A percentile compares a stretch with the other conserved stretches of the same genome.
These are phyloP conservation scores for Ustilago trichophora DNA, from an alignment of 1,284 basidiomycete species.

Conservation along the genomic window DNA sequence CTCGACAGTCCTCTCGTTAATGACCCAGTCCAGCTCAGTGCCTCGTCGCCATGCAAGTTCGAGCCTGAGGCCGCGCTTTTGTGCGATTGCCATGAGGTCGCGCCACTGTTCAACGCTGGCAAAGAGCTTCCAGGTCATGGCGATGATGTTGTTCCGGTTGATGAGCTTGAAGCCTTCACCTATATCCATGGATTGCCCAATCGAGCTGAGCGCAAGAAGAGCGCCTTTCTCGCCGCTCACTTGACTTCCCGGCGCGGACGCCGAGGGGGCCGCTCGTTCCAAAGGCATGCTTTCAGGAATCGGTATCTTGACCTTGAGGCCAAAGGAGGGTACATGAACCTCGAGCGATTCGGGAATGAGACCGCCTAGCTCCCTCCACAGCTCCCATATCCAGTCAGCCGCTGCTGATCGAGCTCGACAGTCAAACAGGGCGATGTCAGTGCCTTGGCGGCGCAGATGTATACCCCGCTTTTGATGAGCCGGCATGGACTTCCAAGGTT, in stretches of 20 bases:
- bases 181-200: slow-evolving; percentile 29
- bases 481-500: slow-evolving; percentile 34
- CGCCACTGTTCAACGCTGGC: slow-evolving; percentile 74
- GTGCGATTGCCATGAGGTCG: slow-evolving; percentile 71
- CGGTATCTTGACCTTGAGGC: slow-evolving; percentile 75
- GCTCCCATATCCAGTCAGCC: slow-evolving; percentile 82
- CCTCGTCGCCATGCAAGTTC: slow-evolving; percentile 80
- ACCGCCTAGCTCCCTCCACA: slow-evolving; percentile 76
- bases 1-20: slow-evolving; percentile 75
- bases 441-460: slow-evolving; percentile 70
- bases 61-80: slow-evolving; percentile 73
- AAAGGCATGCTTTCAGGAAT: slow-evolving; percentile 70
- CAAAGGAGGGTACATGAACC: slow-evolving; percentile 70
- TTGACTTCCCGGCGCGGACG: slow-evolving; percentile 22
- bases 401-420: slow-evolving; percentile 72
- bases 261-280: slow-evolving; percentile 5
- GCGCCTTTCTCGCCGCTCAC: slow-evolving; percentile 10
- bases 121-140: slow-evolving; percentile 69
- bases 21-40: slow-evolving; percentile 81
- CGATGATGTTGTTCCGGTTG: slow-evolving; percentile 73
- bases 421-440: slow-evolving; percentile 82
- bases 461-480: slow-evolving; percentile 61
- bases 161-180: slow-evolving; percentile 70
- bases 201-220: slow-evolving; percentile 25
- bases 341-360: slow-evolving; percentile 70